Percentiles rank a stretch among this genome's conserved stretches.
Evolutionary conservation across 352 stramenopile species (phyloP).

Genomic region (Pythium brachiatum): DNA sequence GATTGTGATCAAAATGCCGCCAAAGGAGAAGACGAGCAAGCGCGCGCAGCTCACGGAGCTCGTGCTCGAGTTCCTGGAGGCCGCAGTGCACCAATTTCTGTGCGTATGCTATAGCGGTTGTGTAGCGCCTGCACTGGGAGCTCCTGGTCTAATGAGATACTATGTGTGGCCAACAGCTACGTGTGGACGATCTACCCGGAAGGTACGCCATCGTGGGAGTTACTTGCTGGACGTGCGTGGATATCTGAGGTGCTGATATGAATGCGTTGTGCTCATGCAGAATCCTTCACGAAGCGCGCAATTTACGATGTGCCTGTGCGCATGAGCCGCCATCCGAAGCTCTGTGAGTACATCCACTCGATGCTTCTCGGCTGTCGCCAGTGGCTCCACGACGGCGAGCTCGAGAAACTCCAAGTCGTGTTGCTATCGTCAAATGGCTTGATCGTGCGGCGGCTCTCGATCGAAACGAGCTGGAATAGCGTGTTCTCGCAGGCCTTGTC

Average conservation of each 20-base stretch:
- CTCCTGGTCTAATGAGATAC: neutral
- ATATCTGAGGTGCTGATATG: neutral
- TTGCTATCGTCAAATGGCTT: slow-evolving; percentile 49
- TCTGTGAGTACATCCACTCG: slow-evolving; percentile 78
- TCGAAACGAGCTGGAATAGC: slow-evolving; percentile 47
- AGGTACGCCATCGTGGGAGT: neutral
- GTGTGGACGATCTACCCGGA: slow-evolving; percentile 27
- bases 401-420: slow-evolving; percentile 67
- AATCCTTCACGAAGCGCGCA: slow-evolving; percentile 57
- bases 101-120: slow-evolving; percentile 26
- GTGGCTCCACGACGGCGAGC: slow-evolving; percentile 56
- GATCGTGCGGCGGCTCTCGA: slow-evolving; percentile 44
- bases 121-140: neutral
- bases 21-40: slow-evolving; percentile 27
- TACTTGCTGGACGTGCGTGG: neutral
- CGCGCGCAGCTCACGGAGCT: slow-evolving; percentile 44
- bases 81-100: slow-evolving; percentile 74
- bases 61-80: slow-evolving; percentile 78
- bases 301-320: slow-evolving; percentile 80
- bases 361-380: slow-evolving; percentile 61
- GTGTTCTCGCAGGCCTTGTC: slow-evolving; percentile 2
- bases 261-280: slow-evolving; percentile 15
- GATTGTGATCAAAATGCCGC: slow-evolving; percentile 12
- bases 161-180: neutral
- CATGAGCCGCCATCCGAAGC: slow-evolving; percentile 65